Conservation (phyloP, 345 rosid genomes). For the Ceriops decandra region DNA sequence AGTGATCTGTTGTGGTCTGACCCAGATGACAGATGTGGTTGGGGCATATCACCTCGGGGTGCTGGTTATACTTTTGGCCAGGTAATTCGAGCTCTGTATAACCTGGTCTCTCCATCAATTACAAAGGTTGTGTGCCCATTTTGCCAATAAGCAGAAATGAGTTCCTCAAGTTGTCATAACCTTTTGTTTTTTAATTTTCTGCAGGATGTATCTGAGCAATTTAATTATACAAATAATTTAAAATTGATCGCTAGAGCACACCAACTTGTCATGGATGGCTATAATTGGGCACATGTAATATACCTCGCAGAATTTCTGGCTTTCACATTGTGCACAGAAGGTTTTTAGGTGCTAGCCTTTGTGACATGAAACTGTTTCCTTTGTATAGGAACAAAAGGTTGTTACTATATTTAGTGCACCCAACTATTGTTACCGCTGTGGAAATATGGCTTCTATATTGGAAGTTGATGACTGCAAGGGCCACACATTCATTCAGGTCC, state of each 20-base stretch:
- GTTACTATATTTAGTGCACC: constrained; percentile 97
- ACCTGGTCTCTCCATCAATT: too few relatives aligned
- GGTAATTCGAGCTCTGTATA: constrained; percentile 33
- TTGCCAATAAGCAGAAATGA: too few relatives aligned
- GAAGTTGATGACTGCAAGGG: constrained; percentile 94
- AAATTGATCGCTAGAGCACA: constrained; percentile 94
- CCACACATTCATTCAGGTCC: constrained; percentile 94
- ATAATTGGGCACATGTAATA: constrained; percentile 68
- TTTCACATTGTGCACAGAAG: neutral
- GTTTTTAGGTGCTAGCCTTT: neutral
- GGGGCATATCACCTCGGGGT: constrained; percentile 98
- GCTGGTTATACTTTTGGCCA: constrained; percentile 98
- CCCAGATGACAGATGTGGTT: constrained; percentile 94
- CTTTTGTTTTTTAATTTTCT: constrained; percentile 4
- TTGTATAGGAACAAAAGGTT: constrained; percentile 83
- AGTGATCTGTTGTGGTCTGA: constrained; percentile 97
- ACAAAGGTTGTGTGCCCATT: too few relatives aligned
- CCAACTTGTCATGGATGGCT: constrained; percentile 96
- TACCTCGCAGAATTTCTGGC: neutral
- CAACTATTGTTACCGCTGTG: constrained; percentile 94
- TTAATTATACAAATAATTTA: constrained; percentile 78
- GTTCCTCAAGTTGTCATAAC: too few relatives aligned
- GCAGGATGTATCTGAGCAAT: constrained; percentile 95
- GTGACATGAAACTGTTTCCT: neutral
- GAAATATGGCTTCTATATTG: constrained; percentile 94